Percentiles rank a stretch among this genome's conserved stretches.
Conservation (phyloP, 208 protist species). For the Wallacemonas sp. region DNA sequence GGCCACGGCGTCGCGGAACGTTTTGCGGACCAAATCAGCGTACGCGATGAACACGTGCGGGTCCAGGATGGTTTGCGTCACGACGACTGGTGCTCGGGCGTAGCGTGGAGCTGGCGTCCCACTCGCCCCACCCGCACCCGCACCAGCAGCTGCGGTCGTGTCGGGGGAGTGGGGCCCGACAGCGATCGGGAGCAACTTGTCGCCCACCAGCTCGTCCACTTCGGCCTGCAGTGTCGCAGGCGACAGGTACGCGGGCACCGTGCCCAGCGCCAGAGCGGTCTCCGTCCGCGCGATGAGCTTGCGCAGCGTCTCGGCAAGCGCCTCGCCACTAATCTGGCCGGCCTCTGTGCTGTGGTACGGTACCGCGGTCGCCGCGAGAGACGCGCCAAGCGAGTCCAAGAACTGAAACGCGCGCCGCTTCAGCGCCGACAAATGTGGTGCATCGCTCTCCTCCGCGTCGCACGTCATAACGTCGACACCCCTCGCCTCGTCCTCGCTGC, state of each 20-base stretch:
- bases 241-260: constrained; percentile 7
- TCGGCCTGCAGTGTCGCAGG: neutral
- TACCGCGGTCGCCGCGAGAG: neutral
- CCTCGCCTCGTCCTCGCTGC: neutral
- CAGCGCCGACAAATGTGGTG: neutral
- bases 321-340: neutral
- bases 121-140: too few species aligned
- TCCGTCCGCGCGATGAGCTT: constrained; percentile 9
- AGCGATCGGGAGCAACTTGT: constrained; percentile 10
- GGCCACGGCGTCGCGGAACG: neutral
- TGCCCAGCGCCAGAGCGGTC: neutral
- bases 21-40: neutral
- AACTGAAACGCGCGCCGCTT: neutral
- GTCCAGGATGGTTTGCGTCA: constrained; percentile 13
- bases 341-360: neutral
- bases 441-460: neutral
- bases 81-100: constrained; percentile 5
- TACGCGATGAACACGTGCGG: constrained; percentile 13
- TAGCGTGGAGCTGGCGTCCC: too few species aligned
- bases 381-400: neutral
- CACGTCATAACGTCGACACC: neutral
- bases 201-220: constrained; percentile 3
- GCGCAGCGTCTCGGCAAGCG: neutral
- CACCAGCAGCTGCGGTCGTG: too few species aligned
- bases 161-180: too few species aligned